These are phyloP conservation scores for Rosa hybrid DNA, from an alignment of 331 rosid genomes.

Conservation along the genomic window DNA sequence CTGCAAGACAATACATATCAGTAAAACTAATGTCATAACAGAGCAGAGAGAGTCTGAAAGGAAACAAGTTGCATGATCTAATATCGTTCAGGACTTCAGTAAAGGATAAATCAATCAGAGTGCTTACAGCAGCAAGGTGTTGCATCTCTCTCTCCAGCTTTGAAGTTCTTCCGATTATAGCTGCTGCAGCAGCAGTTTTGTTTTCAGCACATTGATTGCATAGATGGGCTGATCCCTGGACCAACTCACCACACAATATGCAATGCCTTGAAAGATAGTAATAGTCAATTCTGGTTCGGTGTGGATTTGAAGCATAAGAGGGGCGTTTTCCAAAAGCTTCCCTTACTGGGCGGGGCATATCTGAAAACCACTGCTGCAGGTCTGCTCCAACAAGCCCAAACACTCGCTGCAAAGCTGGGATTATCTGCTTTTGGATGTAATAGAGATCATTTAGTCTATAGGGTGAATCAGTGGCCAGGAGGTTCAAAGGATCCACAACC, in stretches of 20 bases:
- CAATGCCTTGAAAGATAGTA: constrained; percentile 89
- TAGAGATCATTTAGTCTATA: constrained; percentile 76
- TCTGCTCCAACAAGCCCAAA: constrained; percentile 88
- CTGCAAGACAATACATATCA: constrained; percentile 35
- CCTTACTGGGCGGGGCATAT: constrained; percentile 80
- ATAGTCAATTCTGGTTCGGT: constrained; percentile 78
- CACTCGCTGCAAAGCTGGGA: constrained; percentile 85
- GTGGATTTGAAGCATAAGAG: constrained; percentile 43
- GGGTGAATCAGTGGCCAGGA: constrained; percentile 71
- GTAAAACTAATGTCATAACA: constrained; percentile 2
- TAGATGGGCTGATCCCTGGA: constrained; percentile 62
- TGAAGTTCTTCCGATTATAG: constrained; percentile 67
- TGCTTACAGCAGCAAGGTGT: constrained; percentile 82
- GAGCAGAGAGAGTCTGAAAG: neutral
- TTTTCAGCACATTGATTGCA: constrained; percentile 64
- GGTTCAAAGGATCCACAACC: constrained; percentile 93
- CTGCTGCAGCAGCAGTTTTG: constrained; percentile 60
- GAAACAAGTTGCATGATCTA: neutral
- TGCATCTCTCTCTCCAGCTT: constrained; percentile 85
- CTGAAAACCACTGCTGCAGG: constrained; percentile 75
- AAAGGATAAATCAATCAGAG: constrained; percentile 11
- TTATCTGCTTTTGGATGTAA: constrained; percentile 89
- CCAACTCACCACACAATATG: constrained; percentile 78
- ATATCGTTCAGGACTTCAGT: neutral
- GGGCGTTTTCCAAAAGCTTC: constrained; percentile 61